Base-by-base conservation (phyloP, 1,284 basidiomycete genomes). In the Sanghuangporus sanghuang region DNA sequence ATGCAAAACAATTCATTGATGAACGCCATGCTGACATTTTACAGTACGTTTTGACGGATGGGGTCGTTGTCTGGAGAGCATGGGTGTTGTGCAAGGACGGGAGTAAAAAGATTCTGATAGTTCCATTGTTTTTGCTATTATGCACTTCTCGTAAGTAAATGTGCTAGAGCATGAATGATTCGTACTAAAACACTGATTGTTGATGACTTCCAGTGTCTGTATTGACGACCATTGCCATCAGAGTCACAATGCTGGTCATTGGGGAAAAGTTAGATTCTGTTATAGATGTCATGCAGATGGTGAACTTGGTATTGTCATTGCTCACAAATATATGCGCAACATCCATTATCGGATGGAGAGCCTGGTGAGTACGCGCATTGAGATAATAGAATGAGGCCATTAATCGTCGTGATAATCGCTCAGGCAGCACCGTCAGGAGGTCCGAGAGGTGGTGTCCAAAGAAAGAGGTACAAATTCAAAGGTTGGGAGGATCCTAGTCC, bases 21-120 rank as follows among this genome's bases (percentile, higher is more conserved):
- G 11, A 16, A 23, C 9, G 6, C 44, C 2, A 5, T 35, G 23
- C 39, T 32, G 39, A 57, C 11, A 6, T 4, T 57, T 27, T 49
- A 3, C 35, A 59, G 57, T 59, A 35, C 23, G 27, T 59, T 27
- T 11, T 59, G 16, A 49, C 57, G 4, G 57, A 59, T 27, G 35
- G 44, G 42, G 44, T 59, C 14, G 57, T 59, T 48, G 57, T 59
- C n/a, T 59, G 57, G 57, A 23, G 57, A 16, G 57, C 57, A 35
- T 59, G 57, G 57, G 44, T 59, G 21, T 23, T 59, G 14, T 59
- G 57, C 16, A 23, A 38, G 49, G 23, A 49, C 23, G 27, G 44
- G 11, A 46, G 44, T 18, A 46, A 18, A 21, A 48, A 49, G 44
- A 27, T 48, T 16, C 35, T 59, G 32, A 21, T 36, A 16, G 9